phyloP scores from a whole-genome alignment of 2,329 filamentous ascomycete genomes.

The Lecanoromycetidae sp. region DNA sequence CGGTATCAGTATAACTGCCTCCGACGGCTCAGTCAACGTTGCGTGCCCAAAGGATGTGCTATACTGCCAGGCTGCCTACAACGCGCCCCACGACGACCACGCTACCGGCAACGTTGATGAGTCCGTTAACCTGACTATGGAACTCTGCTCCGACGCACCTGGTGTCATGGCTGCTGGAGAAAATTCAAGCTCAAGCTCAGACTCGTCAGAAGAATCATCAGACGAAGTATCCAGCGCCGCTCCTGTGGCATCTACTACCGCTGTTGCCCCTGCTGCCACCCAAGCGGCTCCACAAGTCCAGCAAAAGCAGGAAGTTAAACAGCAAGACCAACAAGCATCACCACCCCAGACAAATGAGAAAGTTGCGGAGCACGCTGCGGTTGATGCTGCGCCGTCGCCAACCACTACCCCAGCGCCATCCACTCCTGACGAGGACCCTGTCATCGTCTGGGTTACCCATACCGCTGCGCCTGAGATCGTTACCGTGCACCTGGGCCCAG shows the following conservation, averaged over 20 bases:
- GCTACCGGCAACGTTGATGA: constrained; percentile 6
- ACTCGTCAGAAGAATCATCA: not conserved
- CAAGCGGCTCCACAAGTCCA: not conserved
- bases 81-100: constrained; percentile 8
- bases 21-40: constrained; percentile 3
- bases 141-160: constrained; percentile 9
- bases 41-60: constrained; percentile 5
- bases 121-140: constrained; percentile 4
- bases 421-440: not conserved
- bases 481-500: constrained; percentile 4
- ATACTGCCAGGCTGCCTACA: constrained; percentile 13
- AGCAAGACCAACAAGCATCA: not conserved
- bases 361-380: not conserved
- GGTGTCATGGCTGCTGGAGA: not conserved
- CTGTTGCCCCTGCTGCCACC: too few relatives aligned
- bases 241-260: not conserved
- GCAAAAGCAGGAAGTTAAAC: not conserved
- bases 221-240: not conserved
- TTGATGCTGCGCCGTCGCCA: not conserved
- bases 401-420: not conserved
- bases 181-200: not conserved
- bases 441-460: constrained; percentile 6
- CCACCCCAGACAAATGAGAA: not conserved
- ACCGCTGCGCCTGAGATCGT: constrained; percentile 2
- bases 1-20: constrained; percentile 8